A percentile compares a stretch with the other conserved stretches of the same genome.
Conservation (phyloP, 805 yeast species). For the Ogataea trehaloabstinens region DNA sequence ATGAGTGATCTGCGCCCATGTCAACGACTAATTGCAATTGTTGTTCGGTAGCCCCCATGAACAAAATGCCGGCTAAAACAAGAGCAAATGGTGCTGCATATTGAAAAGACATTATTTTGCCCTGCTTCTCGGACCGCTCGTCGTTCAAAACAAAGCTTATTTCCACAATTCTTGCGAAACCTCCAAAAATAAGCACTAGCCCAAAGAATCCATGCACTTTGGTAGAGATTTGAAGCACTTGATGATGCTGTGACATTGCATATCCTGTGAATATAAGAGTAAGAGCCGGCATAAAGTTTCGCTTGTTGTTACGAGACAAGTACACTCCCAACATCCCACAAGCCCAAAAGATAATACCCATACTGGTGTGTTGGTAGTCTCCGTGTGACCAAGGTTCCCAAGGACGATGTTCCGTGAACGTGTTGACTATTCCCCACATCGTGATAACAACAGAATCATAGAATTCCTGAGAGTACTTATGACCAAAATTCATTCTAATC, state of each 20-base stretch:
- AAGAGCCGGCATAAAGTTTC: constrained; percentile 78
- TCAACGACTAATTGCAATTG: constrained; percentile 69
- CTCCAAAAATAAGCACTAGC: constrained; percentile 72
- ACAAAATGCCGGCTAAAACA: constrained; percentile 72
- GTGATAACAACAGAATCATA: constrained; percentile 81
- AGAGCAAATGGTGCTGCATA: constrained; percentile 82
- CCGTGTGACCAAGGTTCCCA: constrained; percentile 96
- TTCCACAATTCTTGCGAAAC: constrained; percentile 72
- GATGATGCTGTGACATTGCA: constrained; percentile 91
- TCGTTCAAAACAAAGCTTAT: constrained; percentile 76
- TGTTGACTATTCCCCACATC: constrained; percentile 88
- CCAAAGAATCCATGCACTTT: constrained; percentile 90
- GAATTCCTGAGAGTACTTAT: constrained; percentile 71
- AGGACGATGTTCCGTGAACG: constrained; percentile 88
- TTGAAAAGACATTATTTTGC: constrained; percentile 68
- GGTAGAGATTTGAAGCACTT: constrained; percentile 72
- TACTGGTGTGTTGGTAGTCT: constrained; percentile 91
- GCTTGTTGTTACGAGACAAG: constrained; percentile 61
- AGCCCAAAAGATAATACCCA: constrained; percentile 97
- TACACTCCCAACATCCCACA: constrained; percentile 87
- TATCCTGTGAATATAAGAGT: constrained; percentile 87
- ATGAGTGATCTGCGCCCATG: constrained; percentile 80
- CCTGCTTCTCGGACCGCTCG: constrained; percentile 38
- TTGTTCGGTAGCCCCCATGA: constrained; percentile 93
- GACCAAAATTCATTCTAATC: constrained; percentile 52